Evolutionary conservation across 2,329 filamentous ascomycete genomes (phyloP).

Genomic region (Cephalotrichum gorgonifer): DNA sequence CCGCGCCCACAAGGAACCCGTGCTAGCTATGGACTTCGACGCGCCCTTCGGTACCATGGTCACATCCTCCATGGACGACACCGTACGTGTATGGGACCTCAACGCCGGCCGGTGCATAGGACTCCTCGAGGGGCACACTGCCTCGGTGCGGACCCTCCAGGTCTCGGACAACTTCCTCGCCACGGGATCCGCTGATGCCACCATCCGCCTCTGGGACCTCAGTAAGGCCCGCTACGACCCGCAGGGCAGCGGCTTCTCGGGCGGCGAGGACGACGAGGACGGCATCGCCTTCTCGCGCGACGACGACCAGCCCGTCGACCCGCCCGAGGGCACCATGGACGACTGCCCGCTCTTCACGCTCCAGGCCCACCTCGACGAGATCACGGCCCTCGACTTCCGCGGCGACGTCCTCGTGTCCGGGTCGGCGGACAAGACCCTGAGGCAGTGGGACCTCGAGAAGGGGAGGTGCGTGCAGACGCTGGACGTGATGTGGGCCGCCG

Average conservation of each 20-base stretch:
- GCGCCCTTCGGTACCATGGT: constrained; percentile 95
- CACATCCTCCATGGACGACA: constrained; percentile 84
- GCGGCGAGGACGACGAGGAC: constrained; percentile 49
- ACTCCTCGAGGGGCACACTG: constrained; percentile 83
- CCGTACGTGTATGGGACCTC: constrained; percentile 91
- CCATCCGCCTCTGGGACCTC: constrained; percentile 89
- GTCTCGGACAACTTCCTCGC: constrained; percentile 93
- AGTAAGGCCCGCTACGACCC: constrained; percentile 80
- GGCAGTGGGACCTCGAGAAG: constrained; percentile 95
- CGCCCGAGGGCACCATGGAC: constrained; percentile 69
- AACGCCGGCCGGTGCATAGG: constrained; percentile 90
- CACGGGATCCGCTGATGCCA: constrained; percentile 90
- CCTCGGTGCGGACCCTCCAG: constrained; percentile 84
- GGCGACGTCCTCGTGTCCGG: constrained; percentile 88
- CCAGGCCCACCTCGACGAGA: constrained; percentile 83
- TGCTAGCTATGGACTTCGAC: constrained; percentile 92
- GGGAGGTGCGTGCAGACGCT: constrained; percentile 96
- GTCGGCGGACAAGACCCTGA: constrained; percentile 91
- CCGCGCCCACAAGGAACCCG: constrained; percentile 75
- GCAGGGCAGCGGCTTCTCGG: constrained; percentile 48
- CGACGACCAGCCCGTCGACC: constrained; percentile 57
- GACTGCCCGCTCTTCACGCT: constrained; percentile 86
- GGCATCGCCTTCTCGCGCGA: constrained; percentile 64
- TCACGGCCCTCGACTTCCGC: constrained; percentile 86
- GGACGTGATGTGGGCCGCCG: constrained; percentile 95